Evolutionary conservation across 2,329 filamentous ascomycete species (phyloP).

Genomic region (Penicillium brasilianum): DNA sequence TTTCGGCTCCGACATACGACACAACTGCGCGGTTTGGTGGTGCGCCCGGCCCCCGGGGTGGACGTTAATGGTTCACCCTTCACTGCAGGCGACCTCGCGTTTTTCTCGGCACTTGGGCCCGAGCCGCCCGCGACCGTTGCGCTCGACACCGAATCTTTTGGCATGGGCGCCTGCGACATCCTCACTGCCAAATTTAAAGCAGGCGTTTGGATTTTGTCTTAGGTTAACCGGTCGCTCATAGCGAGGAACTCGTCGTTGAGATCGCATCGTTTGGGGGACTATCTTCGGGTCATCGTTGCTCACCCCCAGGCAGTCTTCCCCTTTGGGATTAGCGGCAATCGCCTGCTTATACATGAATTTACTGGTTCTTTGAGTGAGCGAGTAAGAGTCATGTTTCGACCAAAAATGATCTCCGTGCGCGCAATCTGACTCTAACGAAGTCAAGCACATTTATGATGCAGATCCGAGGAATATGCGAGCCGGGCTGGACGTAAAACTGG

Average conservation of each 20-base stretch:
- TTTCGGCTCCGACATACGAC: conserved; percentile 60
- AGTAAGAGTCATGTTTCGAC: no score
- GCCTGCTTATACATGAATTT: not conserved
- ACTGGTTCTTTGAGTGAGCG: no score
- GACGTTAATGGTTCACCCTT: not conserved
- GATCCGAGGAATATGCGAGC: conserved; percentile 2
- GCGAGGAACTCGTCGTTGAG: not conserved
- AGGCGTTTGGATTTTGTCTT: not conserved
- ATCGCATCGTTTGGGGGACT: not conserved
- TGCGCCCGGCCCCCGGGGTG: not conserved
- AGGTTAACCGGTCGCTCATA: not conserved
- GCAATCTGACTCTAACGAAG: not conserved
- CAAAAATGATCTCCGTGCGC: not conserved
- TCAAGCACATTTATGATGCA: not conserved
- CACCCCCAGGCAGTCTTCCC: not conserved
- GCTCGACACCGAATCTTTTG: conserved; percentile 1
- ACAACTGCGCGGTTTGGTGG: conserved; percentile 53
- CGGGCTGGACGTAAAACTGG: not conserved
- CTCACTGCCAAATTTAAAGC: not conserved
- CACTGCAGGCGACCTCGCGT: conserved; percentile 15
- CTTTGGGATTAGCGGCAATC: not conserved
- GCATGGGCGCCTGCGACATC: not conserved
- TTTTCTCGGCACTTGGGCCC: conserved; percentile 23
- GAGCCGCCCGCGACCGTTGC: conserved; percentile 11
- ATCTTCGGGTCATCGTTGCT: not conserved